These are phyloP conservation scores for Tricholoma hemisulphureum DNA, from an alignment of 768 basidiomycete species.

Conservation along the genomic window DNA sequence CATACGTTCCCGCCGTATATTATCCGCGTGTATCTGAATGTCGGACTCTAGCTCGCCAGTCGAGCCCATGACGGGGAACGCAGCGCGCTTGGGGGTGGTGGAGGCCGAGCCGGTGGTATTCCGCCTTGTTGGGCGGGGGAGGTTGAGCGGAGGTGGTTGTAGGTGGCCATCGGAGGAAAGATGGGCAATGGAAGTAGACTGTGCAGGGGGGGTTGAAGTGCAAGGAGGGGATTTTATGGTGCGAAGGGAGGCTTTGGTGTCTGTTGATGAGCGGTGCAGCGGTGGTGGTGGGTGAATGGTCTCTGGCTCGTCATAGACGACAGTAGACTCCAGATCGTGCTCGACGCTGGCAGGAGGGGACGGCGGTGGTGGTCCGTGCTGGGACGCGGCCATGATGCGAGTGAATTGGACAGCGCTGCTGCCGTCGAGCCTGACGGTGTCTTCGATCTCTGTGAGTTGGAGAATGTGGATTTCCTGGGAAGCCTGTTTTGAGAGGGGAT, in stretches of 20 bases:
- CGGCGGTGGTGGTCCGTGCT: slow-evolving; percentile 28
- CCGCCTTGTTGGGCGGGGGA: slow-evolving; percentile 50
- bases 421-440: slow-evolving; percentile 41
- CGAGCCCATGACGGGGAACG: slow-evolving; percentile 29
- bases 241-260: slow-evolving; percentile 43
- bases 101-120: slow-evolving; percentile 68
- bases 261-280: slow-evolving; percentile 49
- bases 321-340: slow-evolving; percentile 15
- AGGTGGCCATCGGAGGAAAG: slow-evolving; percentile 45
- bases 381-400: slow-evolving; percentile 12
- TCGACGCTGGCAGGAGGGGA: slow-evolving; percentile 36
- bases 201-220: slow-evolving; percentile 2
- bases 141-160: slow-evolving; percentile 44
- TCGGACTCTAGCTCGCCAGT: slow-evolving; percentile 67
- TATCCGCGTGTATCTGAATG: slow-evolving; percentile 87
- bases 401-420: slow-evolving; percentile 7
- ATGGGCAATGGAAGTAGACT: slow-evolving; percentile 23
- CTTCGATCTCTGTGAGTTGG: slow-evolving; percentile 43
- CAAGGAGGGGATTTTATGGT: slow-evolving; percentile 20
- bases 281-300: slow-evolving; percentile 7
- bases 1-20: slow-evolving; percentile 75
- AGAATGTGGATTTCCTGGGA: slow-evolving; percentile 54
- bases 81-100: slow-evolving; percentile 36
- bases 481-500: not conserved
- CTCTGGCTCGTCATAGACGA: not conserved